A percentile compares a stretch with the other conserved stretches of the same genome.
These are phyloP conservation scores for Firmiana major DNA, from an alignment of 345 rosid genomes.

Conservation along the genomic window DNA sequence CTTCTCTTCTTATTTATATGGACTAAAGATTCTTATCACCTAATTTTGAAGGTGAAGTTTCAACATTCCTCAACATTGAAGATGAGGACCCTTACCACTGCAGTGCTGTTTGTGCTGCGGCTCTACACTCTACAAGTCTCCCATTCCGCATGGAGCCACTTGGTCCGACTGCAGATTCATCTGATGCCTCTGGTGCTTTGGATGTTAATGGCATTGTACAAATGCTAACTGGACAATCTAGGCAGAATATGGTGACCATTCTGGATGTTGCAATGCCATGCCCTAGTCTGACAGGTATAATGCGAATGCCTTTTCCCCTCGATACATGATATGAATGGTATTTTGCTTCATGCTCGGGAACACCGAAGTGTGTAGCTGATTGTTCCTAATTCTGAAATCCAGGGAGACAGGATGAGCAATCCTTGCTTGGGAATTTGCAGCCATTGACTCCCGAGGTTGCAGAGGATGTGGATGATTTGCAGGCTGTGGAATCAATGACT, in stretches of 20 bases:
- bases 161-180: slow-evolving; percentile 44
- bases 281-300: slow-evolving; percentile 50
- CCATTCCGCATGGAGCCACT: slow-evolving; percentile 63
- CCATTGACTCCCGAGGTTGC: slow-evolving; percentile 67
- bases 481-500: slow-evolving; percentile 58
- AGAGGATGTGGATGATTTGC: slow-evolving; percentile 60
- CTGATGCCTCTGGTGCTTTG: slow-evolving; percentile 46
- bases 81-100: slow-evolving; percentile 77
- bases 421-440: slow-evolving; percentile 45
- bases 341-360: background rate
- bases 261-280: slow-evolving; percentile 80
- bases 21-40: slow-evolving; percentile 16
- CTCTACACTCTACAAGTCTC: slow-evolving; percentile 66
- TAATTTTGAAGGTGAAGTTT: slow-evolving; percentile 58
- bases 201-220: slow-evolving; percentile 56
- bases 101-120: slow-evolving; percentile 87
- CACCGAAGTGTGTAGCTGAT: background rate
- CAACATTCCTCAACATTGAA: slow-evolving; percentile 41
- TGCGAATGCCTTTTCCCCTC: background rate
- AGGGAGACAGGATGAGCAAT: slow-evolving; percentile 44
- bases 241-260: slow-evolving; percentile 65
- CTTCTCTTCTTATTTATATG: slow-evolving; percentile 1
- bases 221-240: slow-evolving; percentile 57
- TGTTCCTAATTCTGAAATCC: slow-evolving; percentile 16
- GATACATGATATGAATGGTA: background rate